These are phyloP conservation scores for Phaseolus lunatus DNA, from an alignment of 306 rosid species.

Conservation along the genomic window DNA sequence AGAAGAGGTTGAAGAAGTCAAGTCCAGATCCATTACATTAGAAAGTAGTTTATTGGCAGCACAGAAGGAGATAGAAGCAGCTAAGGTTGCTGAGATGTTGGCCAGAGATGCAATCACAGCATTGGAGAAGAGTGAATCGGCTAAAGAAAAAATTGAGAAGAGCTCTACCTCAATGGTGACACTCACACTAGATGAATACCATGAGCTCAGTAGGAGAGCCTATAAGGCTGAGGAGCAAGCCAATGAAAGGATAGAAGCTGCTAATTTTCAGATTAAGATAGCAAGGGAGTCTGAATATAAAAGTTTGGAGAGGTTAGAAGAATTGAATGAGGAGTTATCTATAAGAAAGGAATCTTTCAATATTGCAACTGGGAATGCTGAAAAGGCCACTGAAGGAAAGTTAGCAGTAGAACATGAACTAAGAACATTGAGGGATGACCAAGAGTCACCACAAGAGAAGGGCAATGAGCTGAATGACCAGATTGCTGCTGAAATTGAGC, in stretches of 20 bases:
- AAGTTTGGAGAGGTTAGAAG: slow-evolving; percentile 79
- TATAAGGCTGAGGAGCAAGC: slow-evolving; percentile 81
- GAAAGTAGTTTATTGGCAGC: slow-evolving; percentile 74
- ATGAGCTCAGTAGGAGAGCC: slow-evolving; percentile 75
- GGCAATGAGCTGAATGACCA: slow-evolving; percentile 49
- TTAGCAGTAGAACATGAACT: slow-evolving; percentile 79
- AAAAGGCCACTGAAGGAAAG: slow-evolving; percentile 78
- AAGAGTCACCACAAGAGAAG: slow-evolving; percentile 62
- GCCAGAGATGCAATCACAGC: slow-evolving; percentile 81
- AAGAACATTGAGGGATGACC: slow-evolving; percentile 72
- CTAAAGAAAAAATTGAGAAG: slow-evolving; percentile 39
- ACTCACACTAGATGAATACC: slow-evolving; percentile 72
- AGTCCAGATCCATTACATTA: slow-evolving; percentile 68
- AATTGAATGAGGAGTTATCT: slow-evolving; percentile 66
- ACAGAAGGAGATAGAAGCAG: slow-evolving; percentile 77
- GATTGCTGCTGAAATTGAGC: slow-evolving; percentile 20
- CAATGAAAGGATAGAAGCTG: slow-evolving; percentile 67
- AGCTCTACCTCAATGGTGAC: slow-evolving; percentile 67
- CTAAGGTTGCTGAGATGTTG: slow-evolving; percentile 75
- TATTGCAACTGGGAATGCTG: slow-evolving; percentile 75
- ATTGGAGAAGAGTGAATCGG: slow-evolving; percentile 75
- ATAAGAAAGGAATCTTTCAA: slow-evolving; percentile 70
- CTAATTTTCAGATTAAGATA: slow-evolving; percentile 63
- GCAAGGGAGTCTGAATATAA: slow-evolving; percentile 77
- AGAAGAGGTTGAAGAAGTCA: slow-evolving; percentile 79